Base-by-base conservation (phyloP, 2,329 filamentous ascomycete genomes). In the Monosporascus sp. region DNA sequence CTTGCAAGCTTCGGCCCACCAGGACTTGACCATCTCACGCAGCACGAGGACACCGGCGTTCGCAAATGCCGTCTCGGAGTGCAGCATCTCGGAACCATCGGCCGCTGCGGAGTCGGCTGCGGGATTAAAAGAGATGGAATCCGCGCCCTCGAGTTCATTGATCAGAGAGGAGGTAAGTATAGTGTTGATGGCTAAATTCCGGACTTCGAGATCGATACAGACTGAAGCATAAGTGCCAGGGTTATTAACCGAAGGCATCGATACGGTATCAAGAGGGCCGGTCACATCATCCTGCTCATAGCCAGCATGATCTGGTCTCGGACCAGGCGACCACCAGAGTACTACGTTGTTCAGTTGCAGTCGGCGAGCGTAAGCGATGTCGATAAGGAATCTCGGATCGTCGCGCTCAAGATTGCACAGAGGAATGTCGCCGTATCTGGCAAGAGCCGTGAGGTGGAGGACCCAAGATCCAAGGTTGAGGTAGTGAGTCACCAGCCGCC, bases 1-100 rank as follows among this genome's bases (percentile, higher is more conserved):
- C 56, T 84, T 85, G 67, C 90, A 94, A 6, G 94, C 95, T 70
- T 99, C 93, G 1, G 87, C 82, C 94, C 94, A 99, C 95, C 95
- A 99, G 3, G 89, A 83, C 69, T 97, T 96, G 61, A 99, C 94
- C 92, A 99, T 97, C 63, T 97, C 95, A 15, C 94, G 87, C 3
- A 99, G 78, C 0, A 99, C 94, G 6, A 86, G 82, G 5, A 97
- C 89, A 51, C 91, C 90, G 3, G 93, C 91, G 48, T 90, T 89
- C n/a, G 93, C 87, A 67, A 99, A 99, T 0, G 93, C 90, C 55
- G 88, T 94, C 57, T 96, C 91, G 0, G 91, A 89, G 56, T 89
- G 88, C 6, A 96, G 81, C 18, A 86, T 80, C 54, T 87, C 87
- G 0, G 81, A 76, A 0, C 84, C 86, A 53, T 87, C 84, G 9